Conservation (phyloP, 2,329 filamentous ascomycete species). For the Colletotrichum truncatum region DNA sequence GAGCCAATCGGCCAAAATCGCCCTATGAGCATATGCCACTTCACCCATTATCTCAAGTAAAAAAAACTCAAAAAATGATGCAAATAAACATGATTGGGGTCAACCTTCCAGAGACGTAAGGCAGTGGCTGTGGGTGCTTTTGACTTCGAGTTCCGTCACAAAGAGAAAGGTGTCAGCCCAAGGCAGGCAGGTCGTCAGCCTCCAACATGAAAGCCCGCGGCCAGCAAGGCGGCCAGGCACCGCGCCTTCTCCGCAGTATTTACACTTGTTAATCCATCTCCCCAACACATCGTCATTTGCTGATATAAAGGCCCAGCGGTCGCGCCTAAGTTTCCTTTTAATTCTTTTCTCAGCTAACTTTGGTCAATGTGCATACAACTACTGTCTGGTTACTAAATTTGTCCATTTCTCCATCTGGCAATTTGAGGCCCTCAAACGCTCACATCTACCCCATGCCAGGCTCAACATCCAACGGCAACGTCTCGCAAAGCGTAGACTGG, state of each 20-base stretch:
- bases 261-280: too few relatives aligned
- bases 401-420: too few relatives aligned
- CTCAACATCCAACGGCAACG: background rate
- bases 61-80: background rate
- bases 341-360: too few relatives aligned
- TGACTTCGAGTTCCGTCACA: background rate
- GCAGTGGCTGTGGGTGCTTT: background rate
- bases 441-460: background rate
- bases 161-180: background rate
- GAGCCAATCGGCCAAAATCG: background rate
- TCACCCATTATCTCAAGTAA: background rate
- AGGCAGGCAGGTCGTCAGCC: background rate
- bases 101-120: background rate
- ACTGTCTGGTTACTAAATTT: too few relatives aligned
- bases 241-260: too few relatives aligned
- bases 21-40: background rate
- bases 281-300: too few relatives aligned
- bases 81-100: background rate
- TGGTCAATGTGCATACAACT: too few relatives aligned
- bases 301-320: too few relatives aligned
- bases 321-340: too few relatives aligned
- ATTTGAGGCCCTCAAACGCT: background rate
- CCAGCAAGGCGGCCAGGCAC: background rate
- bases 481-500: constrained; percentile 38
- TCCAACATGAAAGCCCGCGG: background rate